A percentile compares a stretch with the other conserved stretches of the same genome.
Evolutionary conservation across 2,329 filamentous ascomycete genomes (phyloP).

Genomic region (Neocucurbitaria cava): DNA sequence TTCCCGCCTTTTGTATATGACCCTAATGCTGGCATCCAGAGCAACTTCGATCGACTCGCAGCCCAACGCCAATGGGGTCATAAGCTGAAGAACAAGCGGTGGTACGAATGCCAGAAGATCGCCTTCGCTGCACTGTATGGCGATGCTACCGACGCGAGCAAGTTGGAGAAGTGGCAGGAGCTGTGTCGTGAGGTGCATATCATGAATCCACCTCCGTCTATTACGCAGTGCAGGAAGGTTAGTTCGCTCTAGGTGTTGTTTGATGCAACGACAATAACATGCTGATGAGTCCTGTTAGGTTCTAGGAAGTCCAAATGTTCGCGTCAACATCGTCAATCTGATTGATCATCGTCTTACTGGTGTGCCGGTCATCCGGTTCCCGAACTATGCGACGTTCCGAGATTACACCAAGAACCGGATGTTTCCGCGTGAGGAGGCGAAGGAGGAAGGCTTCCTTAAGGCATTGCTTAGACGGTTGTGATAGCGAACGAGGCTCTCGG

Average conservation of each 20-base stretch:
- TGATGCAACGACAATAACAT: neutral
- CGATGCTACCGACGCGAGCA: constrained; percentile 4
- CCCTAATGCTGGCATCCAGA: neutral
- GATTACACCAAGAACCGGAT: constrained; percentile 11
- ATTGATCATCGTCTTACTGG: constrained; percentile 24
- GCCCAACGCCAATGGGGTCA: constrained; percentile 7
- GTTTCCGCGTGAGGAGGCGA: constrained; percentile 19
- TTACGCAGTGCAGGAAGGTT: constrained; percentile 25
- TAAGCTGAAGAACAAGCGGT: constrained; percentile 1
- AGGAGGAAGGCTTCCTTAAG: constrained; percentile 30
- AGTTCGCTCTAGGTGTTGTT: neutral
- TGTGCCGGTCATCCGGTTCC: constrained; percentile 18
- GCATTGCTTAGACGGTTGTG: constrained; percentile 22
- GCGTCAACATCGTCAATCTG: constrained; percentile 29
- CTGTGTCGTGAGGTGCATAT: constrained; percentile 27
- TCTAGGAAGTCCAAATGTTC: constrained; percentile 14
- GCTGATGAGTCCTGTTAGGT: constrained; percentile 1
- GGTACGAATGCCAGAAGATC: constrained; percentile 10
- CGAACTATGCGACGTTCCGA: constrained; percentile 11
- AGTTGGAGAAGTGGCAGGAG: constrained; percentile 24
- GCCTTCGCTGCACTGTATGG: constrained; percentile 10
- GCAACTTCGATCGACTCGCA: constrained; percentile 16
- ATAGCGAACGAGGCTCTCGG: neutral
- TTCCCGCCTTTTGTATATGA: constrained; percentile 11
- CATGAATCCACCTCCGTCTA: constrained; percentile 10